phyloP scores from a whole-genome alignment of 2,329 filamentous ascomycete species.

The Colletotrichum lentis region DNA sequence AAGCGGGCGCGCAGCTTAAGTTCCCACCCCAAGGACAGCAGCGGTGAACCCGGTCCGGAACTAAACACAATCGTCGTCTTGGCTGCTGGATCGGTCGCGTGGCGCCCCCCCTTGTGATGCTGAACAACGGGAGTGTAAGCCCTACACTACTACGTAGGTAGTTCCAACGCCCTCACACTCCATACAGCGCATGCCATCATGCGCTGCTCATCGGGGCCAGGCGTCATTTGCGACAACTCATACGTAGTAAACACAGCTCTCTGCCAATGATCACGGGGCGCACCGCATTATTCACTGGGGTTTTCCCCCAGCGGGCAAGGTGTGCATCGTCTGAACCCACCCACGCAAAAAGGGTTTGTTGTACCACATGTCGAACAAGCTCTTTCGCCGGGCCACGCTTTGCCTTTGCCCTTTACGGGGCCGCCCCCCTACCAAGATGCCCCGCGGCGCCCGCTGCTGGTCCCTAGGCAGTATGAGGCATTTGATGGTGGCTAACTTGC shows the following conservation, averaged over 20 bases:
- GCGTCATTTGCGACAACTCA: not conserved
- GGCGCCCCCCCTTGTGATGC: not conserved
- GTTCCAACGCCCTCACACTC: no score
- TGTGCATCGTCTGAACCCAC: no score
- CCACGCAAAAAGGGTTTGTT: no score
- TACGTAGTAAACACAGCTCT: not conserved
- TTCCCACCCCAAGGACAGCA: no score
- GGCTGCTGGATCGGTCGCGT: not conserved
- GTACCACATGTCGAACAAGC: no score
- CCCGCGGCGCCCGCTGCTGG: not conserved
- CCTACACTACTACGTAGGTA: not conserved
- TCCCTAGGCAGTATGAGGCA: slow-evolving; percentile 6
- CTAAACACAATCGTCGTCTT: slow-evolving; percentile 9
- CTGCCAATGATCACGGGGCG: not conserved
- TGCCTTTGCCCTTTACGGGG: not conserved
- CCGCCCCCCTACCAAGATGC: not conserved
- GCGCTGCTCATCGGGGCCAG: no score
- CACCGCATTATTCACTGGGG: no score
- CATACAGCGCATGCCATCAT: no score
- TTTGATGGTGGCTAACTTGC: slow-evolving; percentile 22
- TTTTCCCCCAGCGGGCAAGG: no score
- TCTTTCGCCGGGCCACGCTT: no score
- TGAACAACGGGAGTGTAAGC: not conserved
- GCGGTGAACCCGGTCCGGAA: not conserved
- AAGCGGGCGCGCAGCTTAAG: no score